These are phyloP conservation scores for Talaromyces sp. DNA, from an alignment of 2,329 filamentous ascomycete genomes.

Conservation along the genomic window DNA sequence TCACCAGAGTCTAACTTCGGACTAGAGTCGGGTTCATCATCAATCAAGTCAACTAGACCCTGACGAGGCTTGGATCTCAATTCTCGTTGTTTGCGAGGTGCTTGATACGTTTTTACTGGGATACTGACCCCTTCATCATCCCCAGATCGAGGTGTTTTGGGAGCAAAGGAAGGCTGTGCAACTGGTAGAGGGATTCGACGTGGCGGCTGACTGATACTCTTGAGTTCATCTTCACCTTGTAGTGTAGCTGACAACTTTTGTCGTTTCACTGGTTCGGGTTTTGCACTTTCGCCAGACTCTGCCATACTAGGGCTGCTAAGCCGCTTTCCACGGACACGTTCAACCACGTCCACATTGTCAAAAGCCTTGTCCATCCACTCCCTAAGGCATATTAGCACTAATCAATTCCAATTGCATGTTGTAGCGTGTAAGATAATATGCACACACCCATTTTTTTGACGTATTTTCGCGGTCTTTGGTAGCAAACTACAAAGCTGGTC, in stretches of 20 bases:
- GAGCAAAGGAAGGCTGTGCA: conserved; percentile 3
- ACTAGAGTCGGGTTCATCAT: conserved; percentile 8
- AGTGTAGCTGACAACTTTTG: conserved; percentile 32
- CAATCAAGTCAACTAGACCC: conserved; percentile 15
- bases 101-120: conserved; percentile 29
- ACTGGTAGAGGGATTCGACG: conserved; percentile 13
- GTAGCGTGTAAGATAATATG: neutral
- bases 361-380: conserved; percentile 35
- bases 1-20: neutral
- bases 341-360: conserved; percentile 19
- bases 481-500: conserved; percentile 23
- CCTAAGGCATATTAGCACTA: conserved; percentile 24
- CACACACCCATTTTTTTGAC: conserved; percentile 28
- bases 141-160: conserved; percentile 17
- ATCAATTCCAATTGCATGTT: neutral
- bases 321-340: conserved; percentile 19
- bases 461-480: conserved; percentile 18
- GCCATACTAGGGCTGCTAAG: conserved; percentile 12
- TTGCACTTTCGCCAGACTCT: conserved; percentile 15
- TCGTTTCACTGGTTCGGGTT: conserved; percentile 23
- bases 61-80: conserved; percentile 33
- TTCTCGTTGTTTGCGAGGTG: conserved; percentile 17
- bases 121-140: conserved; percentile 23
- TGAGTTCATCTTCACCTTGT: conserved; percentile 23
- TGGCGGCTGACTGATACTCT: conserved; percentile 15